Conservation (phyloP, 805 yeast species). For the Lipomyces sp. region DNA sequence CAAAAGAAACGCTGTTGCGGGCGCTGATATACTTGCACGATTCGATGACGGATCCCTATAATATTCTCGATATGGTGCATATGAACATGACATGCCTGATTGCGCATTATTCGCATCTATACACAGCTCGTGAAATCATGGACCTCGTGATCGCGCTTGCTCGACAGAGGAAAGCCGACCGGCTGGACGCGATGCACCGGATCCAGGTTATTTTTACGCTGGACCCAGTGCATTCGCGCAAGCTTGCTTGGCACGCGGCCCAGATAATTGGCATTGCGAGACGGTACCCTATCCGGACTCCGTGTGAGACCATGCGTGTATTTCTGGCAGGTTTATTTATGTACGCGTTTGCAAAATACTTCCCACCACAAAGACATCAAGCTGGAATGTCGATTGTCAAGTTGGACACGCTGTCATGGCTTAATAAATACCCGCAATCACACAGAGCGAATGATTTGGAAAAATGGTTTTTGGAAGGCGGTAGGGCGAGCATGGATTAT, state of each 20-base stretch:
- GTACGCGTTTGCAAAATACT: slow-evolving; percentile 37
- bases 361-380: background rate
- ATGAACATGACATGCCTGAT: slow-evolving; percentile 33
- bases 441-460: slow-evolving; percentile 21
- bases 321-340: slow-evolving; percentile 38
- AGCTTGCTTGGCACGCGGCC: slow-evolving; percentile 39
- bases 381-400: slow-evolving; percentile 10
- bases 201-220: slow-evolving; percentile 19
- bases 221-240: slow-evolving; percentile 32
- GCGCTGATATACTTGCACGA: slow-evolving; percentile 32
- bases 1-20: slow-evolving; percentile 20
- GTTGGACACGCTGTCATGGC: slow-evolving; percentile 24
- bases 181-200: slow-evolving; percentile 24
- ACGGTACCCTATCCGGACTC: slow-evolving; percentile 30
- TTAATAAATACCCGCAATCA: background rate
- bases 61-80: slow-evolving; percentile 20
- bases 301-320: slow-evolving; percentile 39
- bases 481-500: slow-evolving; percentile 26
- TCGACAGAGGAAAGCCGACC: slow-evolving; percentile 17
- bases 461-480: slow-evolving; percentile 35
- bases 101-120: slow-evolving; percentile 34
- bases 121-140: slow-evolving; percentile 33
- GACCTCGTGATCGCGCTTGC: slow-evolving; percentile 28
- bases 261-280: slow-evolving; percentile 37
- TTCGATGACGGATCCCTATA: slow-evolving; percentile 14